phyloP scores from a whole-genome alignment of 2,329 filamentous ascomycete genomes.

The Coniochaeta sp. region DNA sequence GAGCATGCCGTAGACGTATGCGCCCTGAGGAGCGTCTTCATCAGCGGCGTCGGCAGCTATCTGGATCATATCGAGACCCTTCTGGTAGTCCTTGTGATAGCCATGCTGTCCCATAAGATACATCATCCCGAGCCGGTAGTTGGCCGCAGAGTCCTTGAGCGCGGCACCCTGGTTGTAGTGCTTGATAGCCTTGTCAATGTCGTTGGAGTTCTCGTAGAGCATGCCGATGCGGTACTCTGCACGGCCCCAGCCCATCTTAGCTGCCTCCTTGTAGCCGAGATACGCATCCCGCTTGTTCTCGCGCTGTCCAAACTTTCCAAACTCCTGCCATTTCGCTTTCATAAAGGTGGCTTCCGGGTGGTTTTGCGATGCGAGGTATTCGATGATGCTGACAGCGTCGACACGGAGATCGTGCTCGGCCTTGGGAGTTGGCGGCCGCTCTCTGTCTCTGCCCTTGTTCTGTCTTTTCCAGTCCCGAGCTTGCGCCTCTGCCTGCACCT shows the following conservation, averaged over 20 bases:
- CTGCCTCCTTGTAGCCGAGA: constrained; percentile 74
- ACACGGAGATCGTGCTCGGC: constrained; percentile 81
- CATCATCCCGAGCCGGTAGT: constrained; percentile 92
- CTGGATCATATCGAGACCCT: constrained; percentile 75
- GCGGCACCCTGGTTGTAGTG: constrained; percentile 82
- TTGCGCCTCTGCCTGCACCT: constrained; percentile 72
- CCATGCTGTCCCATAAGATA: constrained; percentile 89
- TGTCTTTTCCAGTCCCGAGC: constrained; percentile 47
- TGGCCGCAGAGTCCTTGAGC: constrained; percentile 79
- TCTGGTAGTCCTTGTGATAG: constrained; percentile 71
- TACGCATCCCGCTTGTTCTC: constrained; percentile 95
- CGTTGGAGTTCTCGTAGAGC: constrained; percentile 94
- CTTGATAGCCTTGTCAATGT: constrained; percentile 80
- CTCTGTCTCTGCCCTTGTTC: constrained; percentile 40
- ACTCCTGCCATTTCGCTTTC: constrained; percentile 93
- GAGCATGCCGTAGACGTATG: constrained; percentile 94
- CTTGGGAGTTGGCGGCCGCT: constrained; percentile 70
- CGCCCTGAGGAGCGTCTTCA: constrained; percentile 93
- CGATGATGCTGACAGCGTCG: constrained; percentile 88
- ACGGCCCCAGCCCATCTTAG: constrained; percentile 75
- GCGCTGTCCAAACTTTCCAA: constrained; percentile 87
- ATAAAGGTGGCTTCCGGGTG: constrained; percentile 95
- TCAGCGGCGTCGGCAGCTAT: constrained; percentile 80
- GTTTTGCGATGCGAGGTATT: constrained; percentile 80
- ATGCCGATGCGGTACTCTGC: constrained; percentile 97